Percentiles rank a stretch among this genome's conserved stretches.
phyloP scores from a whole-genome alignment of 192 early-diverging fungal species.

The Jimgerdemannia lactiflua region DNA sequence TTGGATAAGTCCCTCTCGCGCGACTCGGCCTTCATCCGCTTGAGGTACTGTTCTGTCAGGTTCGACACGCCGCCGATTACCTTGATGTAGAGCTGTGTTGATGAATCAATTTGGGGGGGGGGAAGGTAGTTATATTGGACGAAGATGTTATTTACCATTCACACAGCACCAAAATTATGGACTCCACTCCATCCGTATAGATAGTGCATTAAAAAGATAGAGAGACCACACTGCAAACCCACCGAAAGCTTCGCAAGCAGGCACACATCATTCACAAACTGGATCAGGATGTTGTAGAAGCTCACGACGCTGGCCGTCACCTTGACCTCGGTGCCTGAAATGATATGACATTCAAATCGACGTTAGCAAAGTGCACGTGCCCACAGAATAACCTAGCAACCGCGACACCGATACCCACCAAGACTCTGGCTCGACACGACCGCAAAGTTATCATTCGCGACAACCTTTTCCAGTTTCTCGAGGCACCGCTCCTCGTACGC shows the following conservation, averaged over 20 bases:
- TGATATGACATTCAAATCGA: neutral
- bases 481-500: constrained; percentile 63
- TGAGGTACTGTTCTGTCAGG: constrained; percentile 64
- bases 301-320: constrained; percentile 65
- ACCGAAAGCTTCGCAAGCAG: constrained; percentile 67
- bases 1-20: constrained; percentile 35
- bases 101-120: too few relatives aligned
- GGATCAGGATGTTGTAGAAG: constrained; percentile 65
- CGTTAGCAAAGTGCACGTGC: neutral
- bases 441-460: constrained; percentile 66
- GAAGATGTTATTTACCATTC: too few relatives aligned
- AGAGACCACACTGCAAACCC: constrained; percentile 1
- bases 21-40: constrained; percentile 49
- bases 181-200: too few relatives aligned
- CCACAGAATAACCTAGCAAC: neutral
- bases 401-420: constrained; percentile 19
- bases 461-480: constrained; percentile 59
- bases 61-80: constrained; percentile 61
- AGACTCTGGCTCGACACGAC: constrained; percentile 52
- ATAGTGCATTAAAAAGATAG: neutral
- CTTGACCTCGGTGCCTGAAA: constrained; percentile 42
- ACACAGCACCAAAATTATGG: too few relatives aligned
- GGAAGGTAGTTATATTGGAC: too few relatives aligned
- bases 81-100: constrained; percentile 62
- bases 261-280: constrained; percentile 71